Evolutionary conservation across 371 early-diverging fungal species (phyloP).

Genomic region (Saksenaea vasiformis): DNA sequence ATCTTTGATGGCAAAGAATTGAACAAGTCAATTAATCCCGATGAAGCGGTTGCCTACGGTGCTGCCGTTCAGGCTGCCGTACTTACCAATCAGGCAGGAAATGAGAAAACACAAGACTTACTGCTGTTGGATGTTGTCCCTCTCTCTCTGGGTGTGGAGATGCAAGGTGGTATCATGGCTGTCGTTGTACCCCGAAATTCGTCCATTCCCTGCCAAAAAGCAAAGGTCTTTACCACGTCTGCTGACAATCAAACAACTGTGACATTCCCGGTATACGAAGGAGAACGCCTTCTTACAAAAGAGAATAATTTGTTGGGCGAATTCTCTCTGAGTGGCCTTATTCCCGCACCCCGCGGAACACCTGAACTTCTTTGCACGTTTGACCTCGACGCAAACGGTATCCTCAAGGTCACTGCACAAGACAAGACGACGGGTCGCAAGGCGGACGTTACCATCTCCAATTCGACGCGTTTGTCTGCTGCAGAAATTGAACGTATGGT

Average conservation of each 20-base stretch:
- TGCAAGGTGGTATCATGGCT: slow-evolving; percentile 80
- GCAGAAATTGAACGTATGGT: slow-evolving; percentile 92
- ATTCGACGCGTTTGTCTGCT: slow-evolving; percentile 86
- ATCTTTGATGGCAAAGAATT: slow-evolving; percentile 87
- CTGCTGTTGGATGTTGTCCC: slow-evolving; percentile 85
- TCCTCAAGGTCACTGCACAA: slow-evolving; percentile 90
- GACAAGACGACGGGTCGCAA: slow-evolving; percentile 85
- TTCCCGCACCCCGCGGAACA: slow-evolving; percentile 88
- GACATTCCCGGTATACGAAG: slow-evolving; percentile 87
- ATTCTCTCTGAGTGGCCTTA: slow-evolving; percentile 83
- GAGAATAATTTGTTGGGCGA: slow-evolving; percentile 90
- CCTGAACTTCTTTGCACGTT: slow-evolving; percentile 93
- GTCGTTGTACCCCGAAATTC: slow-evolving; percentile 79
- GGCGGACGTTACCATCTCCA: slow-evolving; percentile 88
- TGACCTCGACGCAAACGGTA: slow-evolving; percentile 94
- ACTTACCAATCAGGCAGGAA: slow-evolving; percentile 72
- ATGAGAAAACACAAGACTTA: slow-evolving; percentile 67
- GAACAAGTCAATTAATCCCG: slow-evolving; percentile 91
- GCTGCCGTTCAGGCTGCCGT: slow-evolving; percentile 93
- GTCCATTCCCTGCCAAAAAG: slow-evolving; percentile 83
- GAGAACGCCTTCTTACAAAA: slow-evolving; percentile 81
- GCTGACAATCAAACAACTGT: slow-evolving; percentile 91
- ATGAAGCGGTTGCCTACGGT: slow-evolving; percentile 96
- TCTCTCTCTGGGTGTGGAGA: slow-evolving; percentile 87
- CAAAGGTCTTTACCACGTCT: slow-evolving; percentile 88